Evolutionary conservation across 2,329 filamentous ascomycete species (phyloP), one percentile per base, ranked within the genome.

Genomic region (Lachnellula suecica): DNA sequence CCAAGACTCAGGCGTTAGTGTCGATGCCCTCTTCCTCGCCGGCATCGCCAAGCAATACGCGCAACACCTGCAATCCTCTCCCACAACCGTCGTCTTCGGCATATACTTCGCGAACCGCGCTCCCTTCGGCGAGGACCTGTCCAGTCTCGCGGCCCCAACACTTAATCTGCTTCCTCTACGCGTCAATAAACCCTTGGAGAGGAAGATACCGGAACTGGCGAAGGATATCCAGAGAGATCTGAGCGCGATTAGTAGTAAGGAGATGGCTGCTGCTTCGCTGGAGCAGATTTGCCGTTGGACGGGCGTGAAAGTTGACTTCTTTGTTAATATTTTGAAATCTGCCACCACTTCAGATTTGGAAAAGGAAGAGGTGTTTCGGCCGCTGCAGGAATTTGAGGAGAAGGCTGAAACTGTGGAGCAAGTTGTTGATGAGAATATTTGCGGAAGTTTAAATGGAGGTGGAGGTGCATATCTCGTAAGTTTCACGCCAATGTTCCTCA

Each of bases 71-170:
- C 19, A 35, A 37, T 25, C 13, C 24, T 35, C 4, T 20, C 37
- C 8, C 41, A 25, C 37, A 17, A 73, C 81, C 35, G 69, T 89
- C 2, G 71, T 90, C 0, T 78, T 96, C 46, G 92, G 91, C 2
- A 70, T 96, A 20, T 97, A 96, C 68, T 79, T 96, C 8, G 89
- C 91, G 38, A 96, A 95, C 66, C 81, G 91, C 47, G 77, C 79
- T 0, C 73, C 79, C 10, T 72, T 74, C 20, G 69, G 78, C 8
- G 71, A 78, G 3, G 72, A 77, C 3, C 66, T 83, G 1, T 72
- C 80, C 2, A 58, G 60, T 0, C 71, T 81, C 2, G 60, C 78
- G 0, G 85, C 83, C 27, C 91, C 92, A 0, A 94, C 89, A 0
- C 76, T 97, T 19, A 92, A 88, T 59, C 76, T 97, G 4, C 78